phyloP scores from a whole-genome alignment of 202 grass and related monocot species.

The Carex arenaria region DNA sequence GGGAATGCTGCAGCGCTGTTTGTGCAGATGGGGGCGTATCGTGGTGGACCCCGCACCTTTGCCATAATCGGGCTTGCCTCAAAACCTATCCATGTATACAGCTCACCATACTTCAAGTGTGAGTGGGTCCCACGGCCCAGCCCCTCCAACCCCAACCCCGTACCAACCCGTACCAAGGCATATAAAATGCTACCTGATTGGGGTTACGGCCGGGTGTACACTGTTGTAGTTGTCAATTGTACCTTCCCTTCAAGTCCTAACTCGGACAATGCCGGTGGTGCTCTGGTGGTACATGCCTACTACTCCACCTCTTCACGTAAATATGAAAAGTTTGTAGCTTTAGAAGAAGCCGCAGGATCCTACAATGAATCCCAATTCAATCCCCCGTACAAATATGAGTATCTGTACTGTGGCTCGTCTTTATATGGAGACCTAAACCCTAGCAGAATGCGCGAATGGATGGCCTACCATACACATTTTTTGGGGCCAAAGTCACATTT shows the following conservation, averaged over 20 bases:
- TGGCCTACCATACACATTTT: conserved; percentile 76
- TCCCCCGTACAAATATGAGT: conserved; percentile 63
- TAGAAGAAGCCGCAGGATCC: conserved; percentile 58
- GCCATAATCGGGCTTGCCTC: conserved; percentile 72
- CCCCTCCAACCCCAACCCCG: conserved; percentile 23
- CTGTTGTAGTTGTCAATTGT: conserved; percentile 81
- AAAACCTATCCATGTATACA: conserved; percentile 70
- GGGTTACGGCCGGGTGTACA: conserved; percentile 93
- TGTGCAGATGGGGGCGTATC: conserved; percentile 89
- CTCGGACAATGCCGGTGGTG: conserved; percentile 53
- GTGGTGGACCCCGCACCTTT: conserved; percentile 69
- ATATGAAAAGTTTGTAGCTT: conserved; percentile 67
- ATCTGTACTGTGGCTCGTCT: conserved; percentile 88
- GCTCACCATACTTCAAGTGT: conserved; percentile 82
- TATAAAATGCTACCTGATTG: conserved; percentile 92
- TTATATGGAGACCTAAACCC: conserved; percentile 73
- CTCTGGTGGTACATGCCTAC: conserved; percentile 67
- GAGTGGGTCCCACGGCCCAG: conserved; percentile 58
- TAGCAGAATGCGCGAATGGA: conserved; percentile 63
- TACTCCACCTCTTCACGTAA: conserved; percentile 69
- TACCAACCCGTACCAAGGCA: conserved; percentile 55
- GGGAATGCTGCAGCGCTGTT: conserved; percentile 73
- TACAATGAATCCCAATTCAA: conserved; percentile 55
- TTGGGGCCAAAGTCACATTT: conserved; percentile 71
- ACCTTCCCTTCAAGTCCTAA: conserved; percentile 75